These are phyloP conservation scores for Microsporum audouinii DNA, from an alignment of 2,329 filamentous ascomycete genomes.

Conservation along the genomic window DNA sequence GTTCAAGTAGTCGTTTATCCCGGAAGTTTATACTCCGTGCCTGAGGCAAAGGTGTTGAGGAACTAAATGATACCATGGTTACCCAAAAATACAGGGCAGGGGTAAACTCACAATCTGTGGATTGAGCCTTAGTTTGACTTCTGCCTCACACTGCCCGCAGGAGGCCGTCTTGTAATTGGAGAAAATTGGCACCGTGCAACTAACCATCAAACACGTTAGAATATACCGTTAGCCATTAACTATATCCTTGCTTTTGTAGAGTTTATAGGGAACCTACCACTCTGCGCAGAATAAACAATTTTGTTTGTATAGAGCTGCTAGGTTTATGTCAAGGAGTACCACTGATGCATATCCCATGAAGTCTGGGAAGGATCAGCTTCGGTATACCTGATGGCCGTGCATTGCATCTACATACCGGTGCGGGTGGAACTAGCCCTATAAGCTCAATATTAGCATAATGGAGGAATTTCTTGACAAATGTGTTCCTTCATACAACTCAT, in stretches of 20 bases:
- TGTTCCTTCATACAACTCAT: constrained; percentile 11
- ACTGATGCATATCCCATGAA: constrained; percentile 14
- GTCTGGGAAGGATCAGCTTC: neutral
- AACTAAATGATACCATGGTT: neutral
- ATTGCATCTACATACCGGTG: neutral
- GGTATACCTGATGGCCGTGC: too few relatives aligned
- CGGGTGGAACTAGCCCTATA: neutral
- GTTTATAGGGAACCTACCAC: constrained; percentile 5
- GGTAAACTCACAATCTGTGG: constrained; percentile 12
- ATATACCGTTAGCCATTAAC: neutral
- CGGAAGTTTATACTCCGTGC: neutral
- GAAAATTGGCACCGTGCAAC: constrained; percentile 36
- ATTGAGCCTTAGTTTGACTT: constrained; percentile 12
- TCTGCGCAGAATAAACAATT: constrained; percentile 12
- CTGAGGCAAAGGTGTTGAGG: neutral
- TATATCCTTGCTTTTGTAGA: neutral
- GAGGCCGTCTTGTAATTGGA: constrained; percentile 27
- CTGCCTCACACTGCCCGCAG: constrained; percentile 11
- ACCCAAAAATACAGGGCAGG: neutral
- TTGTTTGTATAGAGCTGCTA: constrained; percentile 10
- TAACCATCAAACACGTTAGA: neutral
- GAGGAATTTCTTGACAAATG: neutral
- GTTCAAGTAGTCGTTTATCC: neutral
- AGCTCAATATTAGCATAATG: neutral
- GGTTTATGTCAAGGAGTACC: constrained; percentile 13